phyloP scores from a whole-genome alignment of 495 filamentous ascomycete species.

The Aspergillus homomorphus region DNA sequence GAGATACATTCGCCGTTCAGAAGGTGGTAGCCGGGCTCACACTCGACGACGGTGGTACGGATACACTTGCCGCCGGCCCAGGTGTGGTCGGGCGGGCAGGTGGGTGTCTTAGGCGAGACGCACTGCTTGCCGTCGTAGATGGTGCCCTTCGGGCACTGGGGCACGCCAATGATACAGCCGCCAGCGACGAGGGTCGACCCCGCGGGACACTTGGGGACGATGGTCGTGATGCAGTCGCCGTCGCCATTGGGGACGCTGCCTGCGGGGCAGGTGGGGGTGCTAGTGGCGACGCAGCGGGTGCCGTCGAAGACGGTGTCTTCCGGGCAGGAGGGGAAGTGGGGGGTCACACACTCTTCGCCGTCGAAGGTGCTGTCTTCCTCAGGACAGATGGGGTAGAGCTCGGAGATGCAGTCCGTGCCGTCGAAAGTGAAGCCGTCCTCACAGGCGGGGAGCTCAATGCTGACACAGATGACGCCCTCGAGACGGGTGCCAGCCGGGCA shows the following conservation, averaged over 20 bases:
- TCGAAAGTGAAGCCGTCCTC: slow-evolving; percentile 5
- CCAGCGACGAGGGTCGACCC: not conserved
- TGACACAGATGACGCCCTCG: slow-evolving; percentile 7
- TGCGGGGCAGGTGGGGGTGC: not conserved
- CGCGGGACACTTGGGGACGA: not conserved
- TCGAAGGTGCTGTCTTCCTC: slow-evolving; percentile 4
- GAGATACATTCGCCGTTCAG: slow-evolving; percentile 7
- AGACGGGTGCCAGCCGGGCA: slow-evolving; percentile 3
- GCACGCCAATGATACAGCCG: slow-evolving; percentile 3
- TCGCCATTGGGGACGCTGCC: slow-evolving; percentile 4
- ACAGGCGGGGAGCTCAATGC: slow-evolving; percentile 4
- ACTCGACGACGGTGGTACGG: not conserved
- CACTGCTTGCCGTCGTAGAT: slow-evolving; percentile 8
- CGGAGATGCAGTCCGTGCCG: slow-evolving; percentile 8
- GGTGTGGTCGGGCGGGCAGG: not conserved
- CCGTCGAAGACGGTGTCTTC: slow-evolving; percentile 9
- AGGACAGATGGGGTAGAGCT: not conserved
- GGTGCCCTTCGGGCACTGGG: slow-evolving; percentile 2
- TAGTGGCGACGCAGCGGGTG: slow-evolving; percentile 7
- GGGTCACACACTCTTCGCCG: slow-evolving; percentile 7
- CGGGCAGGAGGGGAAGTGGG: not conserved
- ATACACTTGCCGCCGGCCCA: too few relatives aligned
- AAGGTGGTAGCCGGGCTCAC: slow-evolving; percentile 7
- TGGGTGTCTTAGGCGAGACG: not conserved
- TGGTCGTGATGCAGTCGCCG: slow-evolving; percentile 1